Evolutionary conservation across 441 rosid genomes (phyloP), one percentile per base, ranked within the genome.

Genomic region (Adansonia rubrostipa): DNA sequence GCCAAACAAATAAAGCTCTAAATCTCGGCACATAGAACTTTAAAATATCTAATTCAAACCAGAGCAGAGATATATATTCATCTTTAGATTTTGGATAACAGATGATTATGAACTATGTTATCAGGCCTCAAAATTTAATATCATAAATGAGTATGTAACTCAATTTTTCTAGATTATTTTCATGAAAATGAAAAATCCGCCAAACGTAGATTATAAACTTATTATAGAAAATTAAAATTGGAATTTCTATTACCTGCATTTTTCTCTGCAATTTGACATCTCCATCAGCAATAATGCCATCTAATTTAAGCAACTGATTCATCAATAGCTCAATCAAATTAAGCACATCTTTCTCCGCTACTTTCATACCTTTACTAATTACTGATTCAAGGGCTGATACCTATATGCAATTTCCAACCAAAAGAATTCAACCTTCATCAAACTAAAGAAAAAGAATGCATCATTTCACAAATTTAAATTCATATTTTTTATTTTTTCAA

Each of bases 211-310:
- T 28, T 28, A 28, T 28, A 28, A 28, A 28, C 33, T 28, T 28
- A 28, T 28, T 28, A 28, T 28, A 28, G 33, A 28, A 28, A 28
- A 28, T 28, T 28, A 28, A 28, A 28, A 48, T 9, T 47, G 40
- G 65, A 53, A 44, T 45, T 54, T 6, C 6, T 11, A 54, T 79
- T 86, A 94, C 99, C 97, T 93, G 99, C 93, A 89, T 87, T 85
- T 94, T 96, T 83, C 98, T 93, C 73, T 94, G 97, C 80, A 94
- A 74, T 84, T 96, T 96, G 5, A 84, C 93, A 85, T 96, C 98
- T 40, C 98, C 99, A 80, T 94, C 97, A 1, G 79, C 97, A 71
- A 81, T 82, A 78, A 96, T 92, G 51, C 90, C 97, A 81, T 96
- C 99, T 68, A 96, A 78, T 81, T 92, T 96, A 28, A 94, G 92